phyloP scores from a whole-genome alignment of 257 asterid genomes.

The Plantago elongata region DNA sequence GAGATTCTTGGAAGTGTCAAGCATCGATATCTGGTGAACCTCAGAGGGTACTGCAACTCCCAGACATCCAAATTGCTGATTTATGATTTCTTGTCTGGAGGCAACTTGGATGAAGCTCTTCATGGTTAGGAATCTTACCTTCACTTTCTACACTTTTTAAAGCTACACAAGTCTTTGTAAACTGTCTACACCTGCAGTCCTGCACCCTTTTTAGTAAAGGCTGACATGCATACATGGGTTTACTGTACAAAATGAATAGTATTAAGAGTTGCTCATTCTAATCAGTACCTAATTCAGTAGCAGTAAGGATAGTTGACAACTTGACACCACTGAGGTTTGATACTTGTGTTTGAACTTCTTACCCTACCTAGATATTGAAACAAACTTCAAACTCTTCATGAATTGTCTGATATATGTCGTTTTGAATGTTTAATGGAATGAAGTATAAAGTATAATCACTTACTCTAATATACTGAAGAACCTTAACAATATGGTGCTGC shows the following conservation, averaged over 20 bases:
- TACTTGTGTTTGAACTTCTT: too few relatives aligned
- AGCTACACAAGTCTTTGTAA: background rate
- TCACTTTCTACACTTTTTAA: slow-evolving; percentile 7
- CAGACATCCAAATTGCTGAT: slow-evolving; percentile 73
- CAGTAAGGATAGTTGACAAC: slow-evolving; percentile 1
- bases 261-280: too few relatives aligned
- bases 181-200: too few relatives aligned
- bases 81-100: slow-evolving; percentile 80
- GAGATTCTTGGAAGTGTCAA: slow-evolving; percentile 94
- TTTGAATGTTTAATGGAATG: too few relatives aligned
- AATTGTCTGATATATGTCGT: too few relatives aligned
- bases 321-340: background rate
- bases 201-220: too few relatives aligned
- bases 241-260: too few relatives aligned
- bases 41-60: slow-evolving; percentile 89
- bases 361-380: too few relatives aligned
- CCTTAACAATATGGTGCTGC: too few relatives aligned
- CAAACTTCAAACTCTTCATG: too few relatives aligned
- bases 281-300: background rate
- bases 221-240: slow-evolving; percentile 11
- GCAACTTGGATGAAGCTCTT: slow-evolving; percentile 88
- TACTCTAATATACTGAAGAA: too few relatives aligned
- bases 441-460: too few relatives aligned
- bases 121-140: slow-evolving; percentile 43
- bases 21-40: slow-evolving; percentile 75